A percentile compares a stretch with the other conserved stretches of the same genome.
Evolutionary conservation across 169 alveolate genomes (phyloP).

Genomic region (Pseudocohnilembus persalinus): DNA sequence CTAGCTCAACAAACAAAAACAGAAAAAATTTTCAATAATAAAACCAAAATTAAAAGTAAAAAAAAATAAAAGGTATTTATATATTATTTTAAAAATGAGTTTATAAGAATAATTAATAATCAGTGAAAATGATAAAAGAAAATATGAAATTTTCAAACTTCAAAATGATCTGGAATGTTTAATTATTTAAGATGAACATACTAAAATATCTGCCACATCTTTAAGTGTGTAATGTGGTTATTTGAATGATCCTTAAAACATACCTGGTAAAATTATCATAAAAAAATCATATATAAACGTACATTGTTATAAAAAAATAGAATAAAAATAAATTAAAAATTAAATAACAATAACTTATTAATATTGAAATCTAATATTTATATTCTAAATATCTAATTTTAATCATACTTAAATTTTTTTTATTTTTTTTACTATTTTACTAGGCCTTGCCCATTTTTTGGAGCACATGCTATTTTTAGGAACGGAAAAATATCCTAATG

Average conservation of each 20-base stretch:
- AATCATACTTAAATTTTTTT: neutral
- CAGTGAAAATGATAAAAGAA: constrained; percentile 45
- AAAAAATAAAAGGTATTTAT: too few relatives aligned
- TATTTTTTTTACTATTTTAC: constrained; percentile 20
- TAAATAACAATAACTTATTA: constrained; percentile 19
- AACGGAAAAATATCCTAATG: constrained; percentile 78
- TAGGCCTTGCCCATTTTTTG: constrained; percentile 93
- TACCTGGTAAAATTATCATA: constrained; percentile 7
- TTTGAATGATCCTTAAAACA: constrained; percentile 76
- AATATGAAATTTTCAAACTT: constrained; percentile 44
- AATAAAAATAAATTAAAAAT: constrained; percentile 31
- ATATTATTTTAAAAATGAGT: neutral
- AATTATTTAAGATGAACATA: constrained; percentile 68
- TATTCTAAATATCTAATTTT: too few relatives aligned
- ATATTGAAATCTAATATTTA: too few relatives aligned
- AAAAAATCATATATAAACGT: neutral
- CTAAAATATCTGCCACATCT: constrained; percentile 76
- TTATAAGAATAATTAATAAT: constrained; percentile 17
- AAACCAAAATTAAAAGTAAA: too few relatives aligned
- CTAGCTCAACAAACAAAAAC: too few relatives aligned
- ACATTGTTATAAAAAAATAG: neutral
- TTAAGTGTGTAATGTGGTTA: constrained; percentile 81
- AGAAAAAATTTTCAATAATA: too few relatives aligned
- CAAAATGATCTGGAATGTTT: constrained; percentile 56
- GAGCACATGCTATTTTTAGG: constrained; percentile 94